Evolutionary conservation across 2,329 filamentous ascomycete species (phyloP).

Genomic region (Mollisia scopiformis): DNA sequence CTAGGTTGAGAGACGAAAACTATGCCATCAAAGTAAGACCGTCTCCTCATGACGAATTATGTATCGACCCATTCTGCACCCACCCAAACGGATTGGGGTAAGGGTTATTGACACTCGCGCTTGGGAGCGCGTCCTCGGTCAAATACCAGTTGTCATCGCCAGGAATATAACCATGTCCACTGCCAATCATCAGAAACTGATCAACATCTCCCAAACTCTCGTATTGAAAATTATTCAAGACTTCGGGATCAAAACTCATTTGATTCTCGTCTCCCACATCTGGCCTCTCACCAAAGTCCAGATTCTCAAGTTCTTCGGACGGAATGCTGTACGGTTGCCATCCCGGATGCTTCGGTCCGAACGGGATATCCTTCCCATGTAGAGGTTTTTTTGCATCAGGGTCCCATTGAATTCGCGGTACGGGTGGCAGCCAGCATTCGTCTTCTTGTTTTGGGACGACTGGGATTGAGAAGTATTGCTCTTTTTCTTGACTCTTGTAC

Average conservation of each 20-base stretch:
- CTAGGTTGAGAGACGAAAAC: too few species aligned
- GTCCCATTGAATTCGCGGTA: slow-evolving; percentile 34
- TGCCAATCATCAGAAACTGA: neutral
- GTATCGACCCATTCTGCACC: neutral
- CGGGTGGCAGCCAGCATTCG: slow-evolving; percentile 33
- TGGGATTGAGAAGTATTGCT: slow-evolving; percentile 12
- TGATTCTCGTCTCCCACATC: neutral
- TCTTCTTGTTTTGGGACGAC: slow-evolving; percentile 10
- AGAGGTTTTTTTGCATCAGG: neutral
- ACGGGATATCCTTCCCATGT: neutral
- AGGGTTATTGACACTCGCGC: neutral
- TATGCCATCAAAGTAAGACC: neutral
- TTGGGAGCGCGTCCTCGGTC: neutral
- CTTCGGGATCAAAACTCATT: neutral
- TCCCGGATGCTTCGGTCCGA: neutral
- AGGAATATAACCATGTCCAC: neutral
- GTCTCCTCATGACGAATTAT: neutral
- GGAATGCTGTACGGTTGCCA: neutral
- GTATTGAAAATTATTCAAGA: neutral
- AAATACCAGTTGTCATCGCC: neutral
- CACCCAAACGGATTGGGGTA: neutral
- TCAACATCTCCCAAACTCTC: neutral
- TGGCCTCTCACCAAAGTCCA: neutral
- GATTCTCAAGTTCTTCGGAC: neutral
- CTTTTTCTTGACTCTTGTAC: slow-evolving; percentile 55